Evolutionary conservation across 768 basidiomycete species (phyloP).

Genomic region (Lepiota brunneoincarnata): DNA sequence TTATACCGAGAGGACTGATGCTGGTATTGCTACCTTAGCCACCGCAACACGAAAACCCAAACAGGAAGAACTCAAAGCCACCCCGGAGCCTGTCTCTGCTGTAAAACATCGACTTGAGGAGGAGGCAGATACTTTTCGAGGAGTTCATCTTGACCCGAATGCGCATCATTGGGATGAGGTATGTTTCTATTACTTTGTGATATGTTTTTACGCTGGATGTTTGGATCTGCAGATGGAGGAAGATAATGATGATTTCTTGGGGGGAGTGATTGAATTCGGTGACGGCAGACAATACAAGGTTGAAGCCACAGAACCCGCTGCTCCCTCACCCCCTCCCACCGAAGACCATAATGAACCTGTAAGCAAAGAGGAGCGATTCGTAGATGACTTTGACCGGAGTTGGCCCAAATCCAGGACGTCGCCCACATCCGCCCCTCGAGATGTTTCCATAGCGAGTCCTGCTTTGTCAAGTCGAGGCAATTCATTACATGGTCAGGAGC

Average conservation of each 20-base stretch:
- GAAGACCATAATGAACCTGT: constrained; percentile 42
- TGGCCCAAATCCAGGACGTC: constrained; percentile 79
- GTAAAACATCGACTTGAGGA: constrained; percentile 66
- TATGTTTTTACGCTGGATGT: constrained; percentile 8
- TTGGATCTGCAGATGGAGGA: constrained; percentile 67
- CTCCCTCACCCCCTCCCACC: constrained; percentile 22
- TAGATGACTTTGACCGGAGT: constrained; percentile 93
- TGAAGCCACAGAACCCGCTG: constrained; percentile 42
- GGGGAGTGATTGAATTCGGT: constrained; percentile 90
- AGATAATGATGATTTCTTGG: constrained; percentile 88
- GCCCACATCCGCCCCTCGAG: constrained; percentile 40
- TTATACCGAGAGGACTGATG: neutral
- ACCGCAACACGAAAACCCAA: constrained; percentile 33
- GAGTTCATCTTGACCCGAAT: constrained; percentile 90
- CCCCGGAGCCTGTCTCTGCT: constrained; percentile 39
- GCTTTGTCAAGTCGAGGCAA: constrained; percentile 25
- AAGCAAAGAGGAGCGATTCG: constrained; percentile 84
- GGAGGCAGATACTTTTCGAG: constrained; percentile 92
- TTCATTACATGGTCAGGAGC: constrained; percentile 5
- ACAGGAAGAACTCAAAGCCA: constrained; percentile 38
- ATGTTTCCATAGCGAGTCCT: constrained; percentile 25
- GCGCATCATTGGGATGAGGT: constrained; percentile 99
- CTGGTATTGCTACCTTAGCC: constrained; percentile 18
- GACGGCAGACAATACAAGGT: constrained; percentile 93
- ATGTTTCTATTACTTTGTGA: constrained; percentile 24